These are phyloP conservation scores for Stereocaulon alpinum DNA, from an alignment of 495 filamentous ascomycete species.

Conservation along the genomic window DNA sequence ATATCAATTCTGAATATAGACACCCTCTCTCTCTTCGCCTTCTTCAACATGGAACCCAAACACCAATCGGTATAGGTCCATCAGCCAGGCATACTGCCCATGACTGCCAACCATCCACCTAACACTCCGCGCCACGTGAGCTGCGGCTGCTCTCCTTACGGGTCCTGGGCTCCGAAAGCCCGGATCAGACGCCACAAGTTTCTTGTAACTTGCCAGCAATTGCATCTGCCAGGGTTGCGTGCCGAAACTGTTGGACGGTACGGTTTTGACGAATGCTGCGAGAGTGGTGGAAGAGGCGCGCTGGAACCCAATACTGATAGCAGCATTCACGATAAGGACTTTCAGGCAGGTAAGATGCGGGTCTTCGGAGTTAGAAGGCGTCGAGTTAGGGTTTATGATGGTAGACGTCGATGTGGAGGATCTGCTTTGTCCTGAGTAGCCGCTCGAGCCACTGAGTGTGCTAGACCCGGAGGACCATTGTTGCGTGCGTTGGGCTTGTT, in stretches of 20 bases:
- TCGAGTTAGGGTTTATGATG: conserved; percentile 11
- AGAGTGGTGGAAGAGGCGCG: conserved; percentile 34
- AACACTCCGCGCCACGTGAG: conserved; percentile 66
- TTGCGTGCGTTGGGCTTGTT: conserved; percentile 27
- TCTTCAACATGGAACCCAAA: conserved; percentile 77
- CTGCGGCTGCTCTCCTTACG: conserved; percentile 46
- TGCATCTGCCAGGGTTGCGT: conserved; percentile 55
- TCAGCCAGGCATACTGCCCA: conserved; percentile 61
- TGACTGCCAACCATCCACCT: conserved; percentile 54
- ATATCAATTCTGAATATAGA: conserved; percentile 16
- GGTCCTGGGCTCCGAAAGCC: conserved; percentile 48
- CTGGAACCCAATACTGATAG: conserved; percentile 65
- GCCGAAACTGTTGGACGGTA: conserved; percentile 70
- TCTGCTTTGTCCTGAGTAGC: conserved; percentile 62
- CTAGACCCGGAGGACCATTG: conserved; percentile 70
- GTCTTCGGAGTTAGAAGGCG: conserved; percentile 70
- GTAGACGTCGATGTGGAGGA: conserved; percentile 17
- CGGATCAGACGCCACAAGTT: conserved; percentile 58
- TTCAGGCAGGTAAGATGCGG: conserved; percentile 63
- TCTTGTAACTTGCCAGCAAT: conserved; percentile 67
- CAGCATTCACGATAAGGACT: conserved; percentile 68
- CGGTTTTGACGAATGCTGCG: conserved; percentile 60
- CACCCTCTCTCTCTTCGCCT: conserved; percentile 26
- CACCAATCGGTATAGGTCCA: conserved; percentile 72
- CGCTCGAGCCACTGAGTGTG: conserved; percentile 59